phyloP scores from a whole-genome alignment of 2,329 filamentous ascomycete genomes.

The Ophiosphaerella narmari region DNA sequence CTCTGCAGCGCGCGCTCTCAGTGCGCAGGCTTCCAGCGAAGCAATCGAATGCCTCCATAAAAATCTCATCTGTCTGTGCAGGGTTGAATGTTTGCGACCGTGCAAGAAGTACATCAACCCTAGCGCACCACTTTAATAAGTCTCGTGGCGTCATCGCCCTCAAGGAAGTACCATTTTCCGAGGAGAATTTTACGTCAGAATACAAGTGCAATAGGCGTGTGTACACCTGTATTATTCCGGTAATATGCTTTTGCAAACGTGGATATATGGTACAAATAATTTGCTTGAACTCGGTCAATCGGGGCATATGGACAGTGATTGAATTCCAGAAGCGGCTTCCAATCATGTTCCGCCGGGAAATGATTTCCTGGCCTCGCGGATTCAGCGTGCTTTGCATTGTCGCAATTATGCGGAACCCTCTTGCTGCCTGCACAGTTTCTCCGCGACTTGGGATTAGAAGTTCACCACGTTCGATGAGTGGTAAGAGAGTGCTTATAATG shows the following conservation, averaged over 20 bases:
- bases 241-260: constrained; percentile 63
- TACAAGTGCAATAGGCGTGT: constrained; percentile 48
- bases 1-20: constrained; percentile 60
- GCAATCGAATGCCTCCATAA: constrained; percentile 90
- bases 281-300: constrained; percentile 70
- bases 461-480: constrained; percentile 90
- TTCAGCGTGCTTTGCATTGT: constrained; percentile 76
- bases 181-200: constrained; percentile 52
- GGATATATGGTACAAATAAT: constrained; percentile 76
- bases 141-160: constrained; percentile 74
- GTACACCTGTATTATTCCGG: constrained; percentile 63
- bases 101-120: constrained; percentile 70
- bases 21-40: constrained; percentile 83
- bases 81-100: constrained; percentile 66
- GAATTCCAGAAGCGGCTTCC: constrained; percentile 85
- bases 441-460: constrained; percentile 87
- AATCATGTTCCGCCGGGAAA: constrained; percentile 71
- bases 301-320: constrained; percentile 70
- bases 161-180: constrained; percentile 60
- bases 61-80: constrained; percentile 80
- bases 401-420: constrained; percentile 87
- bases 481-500: constrained; percentile 88
- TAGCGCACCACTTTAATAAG: constrained; percentile 87
- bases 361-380: constrained; percentile 70
- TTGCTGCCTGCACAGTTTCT: constrained; percentile 79